phyloP scores from a whole-genome alignment of 768 basidiomycete species.

The Suillus ampliporus region DNA sequence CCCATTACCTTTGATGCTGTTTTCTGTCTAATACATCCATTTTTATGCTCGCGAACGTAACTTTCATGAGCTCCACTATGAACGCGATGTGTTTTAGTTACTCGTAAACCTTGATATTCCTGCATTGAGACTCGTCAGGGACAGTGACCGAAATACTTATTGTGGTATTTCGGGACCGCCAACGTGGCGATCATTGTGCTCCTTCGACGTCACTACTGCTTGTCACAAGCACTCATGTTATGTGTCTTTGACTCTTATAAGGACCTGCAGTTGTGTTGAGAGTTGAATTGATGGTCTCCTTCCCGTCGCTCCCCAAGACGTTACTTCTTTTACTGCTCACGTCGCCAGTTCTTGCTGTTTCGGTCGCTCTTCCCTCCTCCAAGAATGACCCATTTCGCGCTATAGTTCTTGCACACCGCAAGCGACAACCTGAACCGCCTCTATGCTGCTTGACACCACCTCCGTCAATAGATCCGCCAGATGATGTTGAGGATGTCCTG shows the following conservation, averaged over 20 bases:
- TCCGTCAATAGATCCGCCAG: slow-evolving; percentile 41
- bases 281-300: slow-evolving; percentile 24
- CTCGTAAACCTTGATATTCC: background rate
- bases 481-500: slow-evolving; percentile 62
- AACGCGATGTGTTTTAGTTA: too few relatives aligned
- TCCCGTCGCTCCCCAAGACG: slow-evolving; percentile 34
- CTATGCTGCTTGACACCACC: slow-evolving; percentile 72
- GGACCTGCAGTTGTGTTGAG: background rate
- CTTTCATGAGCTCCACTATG: background rate
- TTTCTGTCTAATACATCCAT: slow-evolving; percentile 10
- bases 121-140: background rate
- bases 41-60: slow-evolving; percentile 10
- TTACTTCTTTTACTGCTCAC: slow-evolving; percentile 46
- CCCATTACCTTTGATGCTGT: slow-evolving; percentile 16
- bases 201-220: background rate
- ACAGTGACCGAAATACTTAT: background rate
- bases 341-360: slow-evolving; percentile 37
- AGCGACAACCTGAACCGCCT: slow-evolving; percentile 53
- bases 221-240: background rate
- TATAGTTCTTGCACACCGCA: slow-evolving; percentile 54
- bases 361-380: slow-evolving; percentile 37
- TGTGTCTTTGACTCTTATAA: background rate
- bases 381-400: slow-evolving; percentile 67
- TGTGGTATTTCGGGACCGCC: background rate
- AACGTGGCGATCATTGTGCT: background rate